Conservation (phyloP, 257 asterid species). For the Ophiorrhiza pumila region DNA sequence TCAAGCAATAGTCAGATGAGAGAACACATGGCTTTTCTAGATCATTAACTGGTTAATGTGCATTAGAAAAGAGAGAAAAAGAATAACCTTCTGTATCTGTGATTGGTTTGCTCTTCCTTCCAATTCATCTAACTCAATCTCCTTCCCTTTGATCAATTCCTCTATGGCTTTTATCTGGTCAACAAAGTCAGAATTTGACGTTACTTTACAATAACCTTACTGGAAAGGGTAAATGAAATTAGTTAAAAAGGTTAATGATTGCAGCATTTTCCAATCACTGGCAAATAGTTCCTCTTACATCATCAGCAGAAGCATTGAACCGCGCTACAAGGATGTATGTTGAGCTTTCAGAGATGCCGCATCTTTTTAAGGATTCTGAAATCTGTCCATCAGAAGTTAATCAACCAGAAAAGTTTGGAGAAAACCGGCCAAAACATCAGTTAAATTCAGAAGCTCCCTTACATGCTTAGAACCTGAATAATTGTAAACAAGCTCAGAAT, state of each 20-base stretch:
- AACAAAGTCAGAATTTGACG: background rate
- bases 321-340: slow-evolving; percentile 79
- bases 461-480: slow-evolving; percentile 95
- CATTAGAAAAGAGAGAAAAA: slow-evolving; percentile 2
- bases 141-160: slow-evolving; percentile 62
- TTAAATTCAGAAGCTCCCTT: slow-evolving; percentile 19
- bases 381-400: slow-evolving; percentile 37
- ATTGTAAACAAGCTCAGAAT: slow-evolving; percentile 91
- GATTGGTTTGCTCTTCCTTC: slow-evolving; percentile 60
- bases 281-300: slow-evolving; percentile 40
- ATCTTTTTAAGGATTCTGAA: slow-evolving; percentile 83
- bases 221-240: background rate
- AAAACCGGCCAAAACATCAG: background rate
- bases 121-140: slow-evolving; percentile 70
- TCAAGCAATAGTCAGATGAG: background rate
- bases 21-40: background rate
- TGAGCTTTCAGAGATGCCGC: slow-evolving; percentile 82
- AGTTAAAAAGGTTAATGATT: background rate
- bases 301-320: slow-evolving; percentile 70
- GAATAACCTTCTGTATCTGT: slow-evolving; percentile 72
- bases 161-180: slow-evolving; percentile 47
- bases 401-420: slow-evolving; percentile 12
- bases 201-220: background rate
- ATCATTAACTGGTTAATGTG: background rate
- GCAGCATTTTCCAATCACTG: background rate